Percentiles rank a stretch among this genome's conserved stretches.
Evolutionary conservation across 768 basidiomycete species (phyloP).

Genomic region (Asterophora lycoperdoides): DNA sequence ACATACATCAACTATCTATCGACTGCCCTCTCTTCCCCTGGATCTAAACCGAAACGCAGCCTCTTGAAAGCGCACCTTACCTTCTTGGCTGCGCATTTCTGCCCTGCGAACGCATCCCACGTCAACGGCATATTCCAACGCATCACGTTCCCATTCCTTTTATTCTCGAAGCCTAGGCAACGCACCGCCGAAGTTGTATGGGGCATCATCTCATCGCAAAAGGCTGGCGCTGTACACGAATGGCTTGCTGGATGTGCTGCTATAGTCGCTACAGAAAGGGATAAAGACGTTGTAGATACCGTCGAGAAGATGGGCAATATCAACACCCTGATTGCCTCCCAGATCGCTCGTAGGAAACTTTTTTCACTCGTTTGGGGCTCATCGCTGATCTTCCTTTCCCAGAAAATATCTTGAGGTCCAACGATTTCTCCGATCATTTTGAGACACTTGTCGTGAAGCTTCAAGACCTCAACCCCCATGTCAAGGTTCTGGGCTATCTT

Average conservation of each 20-base stretch:
- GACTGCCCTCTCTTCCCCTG: conserved; percentile 29
- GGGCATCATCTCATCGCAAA: conserved; percentile 46
- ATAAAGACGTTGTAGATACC: conserved; percentile 27
- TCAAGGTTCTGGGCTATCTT: conserved; percentile 56
- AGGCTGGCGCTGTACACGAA: conserved; percentile 28
- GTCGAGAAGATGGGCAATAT: conserved; percentile 43
- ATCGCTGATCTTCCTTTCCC: background rate
- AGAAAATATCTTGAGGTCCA: conserved; percentile 66
- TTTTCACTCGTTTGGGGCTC: background rate
- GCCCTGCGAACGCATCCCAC: conserved; percentile 19
- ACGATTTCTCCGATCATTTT: conserved; percentile 38
- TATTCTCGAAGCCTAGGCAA: conserved; percentile 69
- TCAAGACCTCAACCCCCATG: conserved; percentile 43
- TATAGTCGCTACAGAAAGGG: conserved; percentile 33
- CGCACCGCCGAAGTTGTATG: conserved; percentile 66
- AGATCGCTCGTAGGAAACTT: conserved; percentile 57
- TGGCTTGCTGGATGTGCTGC: conserved; percentile 56
- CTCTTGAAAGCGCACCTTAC: conserved; percentile 51
- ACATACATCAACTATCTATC: conserved; percentile 46
- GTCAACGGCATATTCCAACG: conserved; percentile 40
- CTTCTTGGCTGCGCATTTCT: conserved; percentile 53
- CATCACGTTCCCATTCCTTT: conserved; percentile 66
- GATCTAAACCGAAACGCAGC: conserved; percentile 45
- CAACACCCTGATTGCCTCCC: conserved; percentile 52
- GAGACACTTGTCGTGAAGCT: conserved; percentile 49